These are phyloP conservation scores for Lobosporangium transversale DNA, from an alignment of 192 early-diverging fungal species.

Conservation along the genomic window DNA sequence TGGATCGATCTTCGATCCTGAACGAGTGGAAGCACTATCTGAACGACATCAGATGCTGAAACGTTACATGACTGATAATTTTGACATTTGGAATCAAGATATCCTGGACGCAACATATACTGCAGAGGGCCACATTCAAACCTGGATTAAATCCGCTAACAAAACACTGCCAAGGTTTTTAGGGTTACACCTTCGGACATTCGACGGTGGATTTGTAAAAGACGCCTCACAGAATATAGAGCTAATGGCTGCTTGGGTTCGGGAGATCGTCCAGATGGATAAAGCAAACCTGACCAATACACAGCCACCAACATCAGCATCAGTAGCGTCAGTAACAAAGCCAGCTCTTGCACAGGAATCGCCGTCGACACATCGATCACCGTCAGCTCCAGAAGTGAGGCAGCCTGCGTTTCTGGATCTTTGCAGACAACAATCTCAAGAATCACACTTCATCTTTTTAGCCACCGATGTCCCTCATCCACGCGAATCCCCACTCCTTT, in stretches of 20 bases:
- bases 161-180: conserved; percentile 22
- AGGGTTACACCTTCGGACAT: conserved; percentile 32
- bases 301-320: no score
- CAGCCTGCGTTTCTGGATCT: conserved; percentile 1
- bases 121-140: conserved; percentile 3
- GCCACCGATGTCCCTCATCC: conserved; percentile 54
- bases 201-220: conserved; percentile 36
- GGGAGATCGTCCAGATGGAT: neutral
- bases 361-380: neutral
- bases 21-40: conserved; percentile 17
- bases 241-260: neutral
- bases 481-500: conserved; percentile 25
- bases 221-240: conserved; percentile 11
- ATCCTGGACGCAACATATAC: conserved; percentile 6
- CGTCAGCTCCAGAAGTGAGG: neutral
- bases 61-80: conserved; percentile 8
- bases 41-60: conserved; percentile 1
- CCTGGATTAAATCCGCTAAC: conserved; percentile 6
- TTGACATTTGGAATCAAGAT: conserved; percentile 24
- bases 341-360: no score
- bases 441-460: conserved; percentile 47
- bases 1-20: conserved; percentile 46
- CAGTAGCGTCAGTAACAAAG: no score
- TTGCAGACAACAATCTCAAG: conserved; percentile 3
- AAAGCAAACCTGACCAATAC: neutral